Percentiles rank a stretch among this genome's conserved stretches.
These are phyloP conservation scores for Didymella lethalis DNA, from an alignment of 2,329 filamentous ascomycete genomes.

Conservation along the genomic window DNA sequence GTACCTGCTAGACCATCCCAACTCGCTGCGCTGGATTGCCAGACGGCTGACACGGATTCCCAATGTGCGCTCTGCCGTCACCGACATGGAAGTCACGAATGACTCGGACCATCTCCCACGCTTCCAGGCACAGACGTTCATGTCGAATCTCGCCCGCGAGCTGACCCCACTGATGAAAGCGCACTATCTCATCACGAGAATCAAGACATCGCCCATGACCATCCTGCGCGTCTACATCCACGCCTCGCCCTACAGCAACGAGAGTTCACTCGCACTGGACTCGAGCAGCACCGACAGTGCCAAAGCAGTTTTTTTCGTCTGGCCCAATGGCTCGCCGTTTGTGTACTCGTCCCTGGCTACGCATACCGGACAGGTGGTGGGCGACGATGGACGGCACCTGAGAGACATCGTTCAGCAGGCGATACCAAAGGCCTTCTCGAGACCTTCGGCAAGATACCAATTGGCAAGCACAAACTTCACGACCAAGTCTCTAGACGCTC, in stretches of 20 bases:
- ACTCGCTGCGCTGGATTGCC: constrained; percentile 62
- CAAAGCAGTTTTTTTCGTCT: constrained; percentile 79
- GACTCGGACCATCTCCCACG: constrained; percentile 63
- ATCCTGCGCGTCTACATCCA: constrained; percentile 81
- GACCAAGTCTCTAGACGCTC: constrained; percentile 73
- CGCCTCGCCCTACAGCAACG: constrained; percentile 78
- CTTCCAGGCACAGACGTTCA: constrained; percentile 81
- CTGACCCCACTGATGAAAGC: constrained; percentile 81
- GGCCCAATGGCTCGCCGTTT: constrained; percentile 80
- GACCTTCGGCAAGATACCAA: constrained; percentile 74
- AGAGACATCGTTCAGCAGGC: constrained; percentile 77
- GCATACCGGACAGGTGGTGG: constrained; percentile 45
- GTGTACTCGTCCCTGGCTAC: constrained; percentile 69
- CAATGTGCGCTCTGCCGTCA: constrained; percentile 33
- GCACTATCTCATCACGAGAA: constrained; percentile 81
- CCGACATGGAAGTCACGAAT: constrained; percentile 51
- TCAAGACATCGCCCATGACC: constrained; percentile 71
- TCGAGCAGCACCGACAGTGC: constrained; percentile 62
- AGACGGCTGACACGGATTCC: constrained; percentile 55
- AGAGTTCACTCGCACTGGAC: constrained; percentile 49
- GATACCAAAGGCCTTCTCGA: constrained; percentile 82
- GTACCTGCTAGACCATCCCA: constrained; percentile 62
- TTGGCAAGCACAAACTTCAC: constrained; percentile 72
- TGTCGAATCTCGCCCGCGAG: constrained; percentile 76
- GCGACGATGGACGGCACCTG: constrained; percentile 61